Conservation (phyloP, 164 flowering plant genomes). For the Warburgia ugandensis region DNA sequence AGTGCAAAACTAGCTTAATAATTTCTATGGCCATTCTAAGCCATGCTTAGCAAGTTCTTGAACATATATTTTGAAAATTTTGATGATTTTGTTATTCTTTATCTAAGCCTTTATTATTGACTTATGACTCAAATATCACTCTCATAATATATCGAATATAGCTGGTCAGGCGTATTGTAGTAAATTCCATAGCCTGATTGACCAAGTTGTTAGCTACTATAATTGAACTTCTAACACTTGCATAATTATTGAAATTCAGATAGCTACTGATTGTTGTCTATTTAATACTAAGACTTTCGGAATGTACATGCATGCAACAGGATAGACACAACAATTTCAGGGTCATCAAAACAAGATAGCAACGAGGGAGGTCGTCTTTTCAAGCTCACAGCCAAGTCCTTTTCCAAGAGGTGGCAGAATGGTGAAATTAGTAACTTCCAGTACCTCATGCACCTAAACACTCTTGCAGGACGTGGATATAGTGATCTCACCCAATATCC, state of each 20-base stretch:
- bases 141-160: too few species aligned
- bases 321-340: slow-evolving; percentile 94
- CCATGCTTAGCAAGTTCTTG: too few species aligned
- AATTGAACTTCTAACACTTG: background rate
- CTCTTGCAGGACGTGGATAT: slow-evolving; percentile 98
- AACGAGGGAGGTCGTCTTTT: slow-evolving; percentile 93
- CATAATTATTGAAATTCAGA: background rate
- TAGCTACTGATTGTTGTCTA: background rate
- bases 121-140: too few species aligned
- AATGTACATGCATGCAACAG: slow-evolving; percentile 31
- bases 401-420: slow-evolving; percentile 99
- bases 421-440: slow-evolving; percentile 99
- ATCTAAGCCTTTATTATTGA: too few species aligned
- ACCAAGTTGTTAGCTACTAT: background rate
- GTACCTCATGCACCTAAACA: slow-evolving; percentile 98
- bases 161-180: too few species aligned
- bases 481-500: slow-evolving; percentile 99
- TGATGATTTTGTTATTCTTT: too few species aligned
- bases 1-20: too few species aligned
- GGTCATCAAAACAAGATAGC: slow-evolving; percentile 85
- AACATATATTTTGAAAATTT: too few species aligned
- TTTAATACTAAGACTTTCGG: background rate
- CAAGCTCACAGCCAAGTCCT: slow-evolving; percentile 87
- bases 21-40: too few species aligned
- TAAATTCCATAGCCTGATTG: background rate